A percentile compares a stretch with the other conserved stretches of the same genome.
Conservation (phyloP, 164 flowering plant species). For the Kingdonia uniflora region DNA sequence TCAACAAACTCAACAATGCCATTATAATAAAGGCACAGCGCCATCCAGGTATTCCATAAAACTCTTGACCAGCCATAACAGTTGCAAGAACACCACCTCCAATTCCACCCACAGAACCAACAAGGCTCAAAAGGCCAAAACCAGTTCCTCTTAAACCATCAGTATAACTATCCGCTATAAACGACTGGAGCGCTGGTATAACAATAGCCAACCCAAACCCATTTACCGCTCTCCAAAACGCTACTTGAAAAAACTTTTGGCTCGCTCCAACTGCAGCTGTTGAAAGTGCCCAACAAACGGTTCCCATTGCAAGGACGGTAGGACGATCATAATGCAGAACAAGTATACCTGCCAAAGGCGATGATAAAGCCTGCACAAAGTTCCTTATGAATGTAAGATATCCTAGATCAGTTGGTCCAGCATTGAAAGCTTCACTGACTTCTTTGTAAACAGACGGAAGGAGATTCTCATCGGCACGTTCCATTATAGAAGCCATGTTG, state of each 20-base stretch:
- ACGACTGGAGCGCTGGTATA: conserved; percentile 94
- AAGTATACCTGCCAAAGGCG: conserved; percentile 81
- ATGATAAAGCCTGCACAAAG: conserved; percentile 75
- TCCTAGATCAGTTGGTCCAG: conserved; percentile 87
- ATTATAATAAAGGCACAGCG: conserved; percentile 75
- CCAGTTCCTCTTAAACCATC: conserved; percentile 83
- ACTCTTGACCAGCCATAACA: conserved; percentile 78
- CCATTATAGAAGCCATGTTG: conserved; percentile 93
- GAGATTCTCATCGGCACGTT: conserved; percentile 94
- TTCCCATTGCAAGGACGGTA: conserved; percentile 76
- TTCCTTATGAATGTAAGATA: conserved; percentile 80
- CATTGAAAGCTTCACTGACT: conserved; percentile 86
- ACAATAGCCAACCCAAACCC: conserved; percentile 95
- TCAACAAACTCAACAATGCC: conserved; percentile 65
- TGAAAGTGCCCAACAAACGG: conserved; percentile 85
- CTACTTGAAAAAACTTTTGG: conserved; percentile 58
- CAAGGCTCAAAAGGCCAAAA: conserved; percentile 65
- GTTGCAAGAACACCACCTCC: conserved; percentile 96
- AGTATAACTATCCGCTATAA: conserved; percentile 82
- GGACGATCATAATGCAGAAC: conserved; percentile 81
- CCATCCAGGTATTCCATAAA: conserved; percentile 80
- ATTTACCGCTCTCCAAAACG: conserved; percentile 87
- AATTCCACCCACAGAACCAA: conserved; percentile 83
- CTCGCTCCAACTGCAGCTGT: conserved; percentile 91
- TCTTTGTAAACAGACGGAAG: conserved; percentile 94